A percentile compares a stretch with the other conserved stretches of the same genome.
phyloP scores from a whole-genome alignment of 441 rosid species.

The Euphorbia corollata region DNA sequence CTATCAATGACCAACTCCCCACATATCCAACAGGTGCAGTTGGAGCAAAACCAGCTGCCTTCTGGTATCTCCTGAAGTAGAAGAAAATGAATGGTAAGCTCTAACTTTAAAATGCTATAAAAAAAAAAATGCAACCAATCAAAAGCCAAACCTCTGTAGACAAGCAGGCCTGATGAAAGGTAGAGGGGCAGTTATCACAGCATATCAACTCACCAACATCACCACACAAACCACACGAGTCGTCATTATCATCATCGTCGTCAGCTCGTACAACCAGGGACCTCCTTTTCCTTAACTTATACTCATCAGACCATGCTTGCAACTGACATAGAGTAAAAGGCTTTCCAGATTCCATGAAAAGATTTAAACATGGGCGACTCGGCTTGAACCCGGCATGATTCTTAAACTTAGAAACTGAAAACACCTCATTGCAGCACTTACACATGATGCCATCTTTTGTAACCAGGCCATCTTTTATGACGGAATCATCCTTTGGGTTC shows the following conservation, averaged over 20 bases:
- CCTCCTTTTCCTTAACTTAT: constrained; percentile 54
- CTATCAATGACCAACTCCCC: constrained; percentile 57
- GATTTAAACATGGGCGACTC: constrained; percentile 70
- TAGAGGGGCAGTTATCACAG: constrained; percentile 91
- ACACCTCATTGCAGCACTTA: constrained; percentile 55
- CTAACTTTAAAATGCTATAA: not conserved
- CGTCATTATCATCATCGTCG: constrained; percentile 82
- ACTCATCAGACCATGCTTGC: constrained; percentile 91
- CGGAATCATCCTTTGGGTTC: constrained; percentile 48
- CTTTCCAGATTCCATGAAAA: constrained; percentile 80
- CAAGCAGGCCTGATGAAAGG: constrained; percentile 82
- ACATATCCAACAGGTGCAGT: constrained; percentile 83
- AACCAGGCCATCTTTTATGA: constrained; percentile 68
- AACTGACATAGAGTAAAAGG: constrained; percentile 67
- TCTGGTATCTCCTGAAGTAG: constrained; percentile 75
- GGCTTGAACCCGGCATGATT: constrained; percentile 70
- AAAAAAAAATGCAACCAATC: constrained; percentile 16
- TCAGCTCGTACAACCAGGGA: constrained; percentile 38
- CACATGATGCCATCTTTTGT: constrained; percentile 72
- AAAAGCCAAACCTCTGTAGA: constrained; percentile 57
- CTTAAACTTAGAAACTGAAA: constrained; percentile 72
- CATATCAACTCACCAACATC: constrained; percentile 90
- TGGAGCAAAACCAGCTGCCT: constrained; percentile 87
- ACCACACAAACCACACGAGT: constrained; percentile 92
- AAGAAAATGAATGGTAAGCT: not conserved